Evolutionary conservation across 129 eudicot species (phyloP), one percentile per base, ranked within the genome.

Genomic region (Gnaphalium uliginosum): DNA sequence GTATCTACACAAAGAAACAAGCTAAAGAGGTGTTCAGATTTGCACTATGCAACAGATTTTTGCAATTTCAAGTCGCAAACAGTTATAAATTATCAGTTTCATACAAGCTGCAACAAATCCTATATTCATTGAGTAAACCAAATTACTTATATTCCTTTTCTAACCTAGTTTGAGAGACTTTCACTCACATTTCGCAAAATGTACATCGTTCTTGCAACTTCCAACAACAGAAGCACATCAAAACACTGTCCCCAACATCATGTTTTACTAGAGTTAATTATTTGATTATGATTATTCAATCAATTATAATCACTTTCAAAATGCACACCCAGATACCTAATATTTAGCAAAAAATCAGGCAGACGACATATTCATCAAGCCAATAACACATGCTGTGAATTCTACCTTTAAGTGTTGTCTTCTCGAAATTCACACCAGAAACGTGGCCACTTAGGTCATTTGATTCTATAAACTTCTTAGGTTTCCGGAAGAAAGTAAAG

Each of bases 401-500:
- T 41, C 35, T 78, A 93, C 98, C 97, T 90, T 79, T 78, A 35
- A 93, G 86, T 57, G 80, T 78, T 68, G 97, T 93, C 91, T 88
- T 90, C 91, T 93, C 98, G 77, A 93, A 84, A 29, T 65, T 90
- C 51, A 90, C 82, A 32, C 89, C 87, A 82, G 77, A 81, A 76
- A 90, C 87, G 85, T 87, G 87, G 66, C 93, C 96, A 69, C 56
- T 83, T 79, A 71, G 69, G 64, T 82, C 78, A 73, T 84, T 82
- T 23, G 93, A 85, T 33, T 87, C 89, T 30, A 93, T 68, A 90
- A 93, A 93, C 50, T 74, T 86, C 18, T 86, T 85, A 15, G 97
- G 98, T 59, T 79, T 90, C 69, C 86, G 85, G 66, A 90, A 90
- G 89, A 90, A 90, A 71, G 87, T 86, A 83, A 93, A 93, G 86